A percentile compares a stretch with the other conserved stretches of the same genome.
Conservation (phyloP, 352 stramenopile genomes). For the Phytopythium delawarense region DNA sequence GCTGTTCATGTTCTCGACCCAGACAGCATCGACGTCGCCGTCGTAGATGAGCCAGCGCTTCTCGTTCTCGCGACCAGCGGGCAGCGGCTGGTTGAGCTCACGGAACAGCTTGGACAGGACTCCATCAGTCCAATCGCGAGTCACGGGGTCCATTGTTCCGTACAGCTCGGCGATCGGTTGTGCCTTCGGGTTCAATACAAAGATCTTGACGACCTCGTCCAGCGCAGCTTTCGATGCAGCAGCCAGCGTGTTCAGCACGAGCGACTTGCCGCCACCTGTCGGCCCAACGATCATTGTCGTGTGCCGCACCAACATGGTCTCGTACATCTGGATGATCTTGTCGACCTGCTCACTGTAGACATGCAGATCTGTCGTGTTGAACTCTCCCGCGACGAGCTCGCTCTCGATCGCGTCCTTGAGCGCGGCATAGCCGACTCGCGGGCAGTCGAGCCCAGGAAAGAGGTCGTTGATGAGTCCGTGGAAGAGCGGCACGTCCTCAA, state of each 20-base stretch:
- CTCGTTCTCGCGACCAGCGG: constrained; percentile 88
- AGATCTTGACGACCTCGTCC: constrained; percentile 90
- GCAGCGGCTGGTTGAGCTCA: constrained; percentile 92
- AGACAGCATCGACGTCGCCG: constrained; percentile 94
- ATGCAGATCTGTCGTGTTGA: constrained; percentile 59
- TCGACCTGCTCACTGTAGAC: constrained; percentile 92
- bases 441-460: constrained; percentile 92
- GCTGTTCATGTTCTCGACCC: constrained; percentile 98
- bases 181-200: constrained; percentile 93
- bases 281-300: constrained; percentile 96
- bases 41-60: constrained; percentile 96
- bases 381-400: constrained; percentile 83
- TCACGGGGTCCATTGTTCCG: constrained; percentile 93
- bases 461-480: constrained; percentile 94
- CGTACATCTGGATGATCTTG: constrained; percentile 97
- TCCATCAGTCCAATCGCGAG: constrained; percentile 95
- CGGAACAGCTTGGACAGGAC: constrained; percentile 94
- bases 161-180: constrained; percentile 93
- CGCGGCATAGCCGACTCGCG: constrained; percentile 88
- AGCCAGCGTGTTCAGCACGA: constrained; percentile 89
- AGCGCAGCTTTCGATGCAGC: constrained; percentile 83
- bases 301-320: constrained; percentile 94
- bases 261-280: constrained; percentile 91
- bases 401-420: constrained; percentile 87
- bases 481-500: constrained; percentile 94